Base-by-base conservation (phyloP, 169 alveolate species). In the Nephromyces sp. region DNA sequence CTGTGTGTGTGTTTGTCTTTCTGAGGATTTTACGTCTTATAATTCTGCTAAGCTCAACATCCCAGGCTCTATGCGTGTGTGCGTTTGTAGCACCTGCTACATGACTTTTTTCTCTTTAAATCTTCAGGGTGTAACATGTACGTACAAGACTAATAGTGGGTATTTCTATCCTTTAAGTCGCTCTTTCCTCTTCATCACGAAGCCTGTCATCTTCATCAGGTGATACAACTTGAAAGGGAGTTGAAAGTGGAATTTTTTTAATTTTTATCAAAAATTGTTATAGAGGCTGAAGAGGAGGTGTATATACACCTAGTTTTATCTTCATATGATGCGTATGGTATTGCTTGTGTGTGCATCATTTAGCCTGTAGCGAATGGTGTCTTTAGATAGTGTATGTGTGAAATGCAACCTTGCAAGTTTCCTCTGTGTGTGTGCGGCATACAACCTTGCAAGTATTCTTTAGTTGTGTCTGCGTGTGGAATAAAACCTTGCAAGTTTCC, bases 131-230 rank as follows among this genome's bases (percentile, higher is more conserved):
- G 87, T 96, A 34, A 91, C 96, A 66, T 96, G 99, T 85, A 93
- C 98, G 52, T 93, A 92, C 77, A 93, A 92, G 77, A 98, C 99
- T 1, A 89, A 90, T 33, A 95, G 95, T 73, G 99, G 99, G 8
- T 94, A 89, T 65, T 82, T 96, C 33, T 96, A 92, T 74, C 98
- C 98, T 8, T 89, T 96, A 68, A 90, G 92, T 81, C 94, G 94
- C 63, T 87, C 95, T 51, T 85, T 96, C 64, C 87, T 96, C 30
- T 96, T 93, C 86, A 92, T 96, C 34, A 92, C 90, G 68, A 96
- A 96, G 78, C 99, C 99, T 27, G 98, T 96, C 51, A 89, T 92
- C 28, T 89, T 92, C 85, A 91, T 96, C 75, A 86, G 95, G 80
- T 89, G 6, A 6, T 8, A 6, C 15, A 32, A 30, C 0, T 29